Conservation (phyloP, 2,329 filamentous ascomycete genomes). For the Moelleriella libera region DNA sequence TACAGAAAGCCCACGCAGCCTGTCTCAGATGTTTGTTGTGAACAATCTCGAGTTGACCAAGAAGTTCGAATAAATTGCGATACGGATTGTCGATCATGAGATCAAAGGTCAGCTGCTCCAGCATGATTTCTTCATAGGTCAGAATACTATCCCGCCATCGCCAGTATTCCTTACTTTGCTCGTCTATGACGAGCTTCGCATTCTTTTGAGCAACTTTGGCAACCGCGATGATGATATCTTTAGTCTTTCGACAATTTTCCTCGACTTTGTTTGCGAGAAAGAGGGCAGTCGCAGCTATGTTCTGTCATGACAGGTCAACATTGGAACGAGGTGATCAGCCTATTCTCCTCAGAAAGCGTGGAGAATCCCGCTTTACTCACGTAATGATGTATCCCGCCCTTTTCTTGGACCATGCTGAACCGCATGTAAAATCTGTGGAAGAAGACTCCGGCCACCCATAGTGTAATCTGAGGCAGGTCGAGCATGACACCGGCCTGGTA, state of each 20-base stretch:
- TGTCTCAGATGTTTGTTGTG: slow-evolving; percentile 75
- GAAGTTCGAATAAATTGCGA: slow-evolving; percentile 66
- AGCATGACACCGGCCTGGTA: slow-evolving; percentile 86
- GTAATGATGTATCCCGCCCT: slow-evolving; percentile 76
- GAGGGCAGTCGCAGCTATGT: slow-evolving; percentile 76
- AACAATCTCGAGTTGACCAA: slow-evolving; percentile 57
- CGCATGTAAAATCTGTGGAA: slow-evolving; percentile 96
- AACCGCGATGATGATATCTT: slow-evolving; percentile 84
- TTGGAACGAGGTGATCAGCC: neutral
- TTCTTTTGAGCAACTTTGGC: slow-evolving; percentile 94
- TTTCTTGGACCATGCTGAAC: slow-evolving; percentile 62
- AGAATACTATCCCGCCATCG: slow-evolving; percentile 91
- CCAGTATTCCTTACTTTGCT: slow-evolving; percentile 98
- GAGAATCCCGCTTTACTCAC: slow-evolving; percentile 32
- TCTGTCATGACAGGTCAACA: slow-evolving; percentile 26
- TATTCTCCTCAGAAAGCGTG: neutral
- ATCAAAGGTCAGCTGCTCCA: slow-evolving; percentile 89
- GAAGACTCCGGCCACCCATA: slow-evolving; percentile 86
- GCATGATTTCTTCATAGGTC: slow-evolving; percentile 79
- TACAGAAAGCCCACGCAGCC: slow-evolving; percentile 85
- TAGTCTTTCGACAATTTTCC: slow-evolving; percentile 92
- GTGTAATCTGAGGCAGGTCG: slow-evolving; percentile 79
- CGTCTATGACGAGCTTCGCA: slow-evolving; percentile 75
- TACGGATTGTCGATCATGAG: slow-evolving; percentile 84
- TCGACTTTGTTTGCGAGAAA: slow-evolving; percentile 96